These are phyloP conservation scores for Polyporus arcularius DNA, from an alignment of 768 basidiomycete species.

Conservation along the genomic window DNA sequence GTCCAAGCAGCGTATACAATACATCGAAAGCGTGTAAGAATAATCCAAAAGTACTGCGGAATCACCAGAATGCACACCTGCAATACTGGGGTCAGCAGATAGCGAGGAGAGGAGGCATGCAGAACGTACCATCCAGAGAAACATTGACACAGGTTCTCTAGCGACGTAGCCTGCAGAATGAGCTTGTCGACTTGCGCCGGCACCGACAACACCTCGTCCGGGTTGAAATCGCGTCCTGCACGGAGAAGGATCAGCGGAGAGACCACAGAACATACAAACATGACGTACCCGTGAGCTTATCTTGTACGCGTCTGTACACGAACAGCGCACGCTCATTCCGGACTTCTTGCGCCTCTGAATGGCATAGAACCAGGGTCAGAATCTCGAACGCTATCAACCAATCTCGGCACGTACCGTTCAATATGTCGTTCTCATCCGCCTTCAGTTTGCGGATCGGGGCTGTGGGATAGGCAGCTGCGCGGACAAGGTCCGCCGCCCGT, in stretches of 20 bases:
- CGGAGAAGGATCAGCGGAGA: neutral
- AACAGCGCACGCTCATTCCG: conserved; percentile 88
- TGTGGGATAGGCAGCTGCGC: conserved; percentile 73
- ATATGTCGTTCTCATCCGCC: conserved; percentile 92
- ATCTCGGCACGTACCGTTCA: conserved; percentile 63
- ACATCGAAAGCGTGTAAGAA: conserved; percentile 15
- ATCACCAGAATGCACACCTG: conserved; percentile 80
- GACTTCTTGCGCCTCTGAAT: conserved; percentile 72
- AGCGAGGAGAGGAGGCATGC: too few relatives aligned
- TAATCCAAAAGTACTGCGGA: neutral
- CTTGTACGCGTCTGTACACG: conserved; percentile 92
- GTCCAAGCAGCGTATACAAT: conserved; percentile 16
- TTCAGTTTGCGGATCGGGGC: conserved; percentile 80
- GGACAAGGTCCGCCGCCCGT: conserved; percentile 50
- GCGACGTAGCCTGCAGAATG: conserved; percentile 88
- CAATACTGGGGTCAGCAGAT: neutral
- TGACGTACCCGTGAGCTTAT: conserved; percentile 85
- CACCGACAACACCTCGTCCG: conserved; percentile 73
- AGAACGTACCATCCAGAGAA: conserved; percentile 85
- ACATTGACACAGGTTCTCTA: conserved; percentile 96
- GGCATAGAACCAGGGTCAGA: neutral
- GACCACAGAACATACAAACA: neutral
- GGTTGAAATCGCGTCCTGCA: conserved; percentile 91
- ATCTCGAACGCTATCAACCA: neutral
- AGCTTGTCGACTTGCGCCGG: conserved; percentile 87